Base-by-base conservation (phyloP, 2,329 filamentous ascomycete species). In the Pseudopithomyces maydicus region DNA sequence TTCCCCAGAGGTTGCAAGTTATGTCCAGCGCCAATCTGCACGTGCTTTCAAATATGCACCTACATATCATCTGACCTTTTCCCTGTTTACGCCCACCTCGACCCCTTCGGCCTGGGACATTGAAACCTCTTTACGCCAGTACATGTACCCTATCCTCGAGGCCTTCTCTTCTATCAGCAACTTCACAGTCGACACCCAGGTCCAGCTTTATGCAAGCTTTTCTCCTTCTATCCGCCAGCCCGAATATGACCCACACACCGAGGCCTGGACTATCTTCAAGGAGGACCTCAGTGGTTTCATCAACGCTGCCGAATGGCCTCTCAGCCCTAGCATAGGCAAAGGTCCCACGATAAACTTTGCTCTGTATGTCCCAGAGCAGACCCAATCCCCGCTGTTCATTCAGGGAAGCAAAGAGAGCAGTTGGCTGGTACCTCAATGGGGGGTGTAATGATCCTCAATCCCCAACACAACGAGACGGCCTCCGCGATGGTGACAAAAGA, bases 361-460 rank as follows among this genome's bases (percentile, higher is more conserved):
- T 55, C 83, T 98, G 26, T 99, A 95, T 70, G 87, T 96, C 7
- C 92, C 93, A 6, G 87, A 91, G 56, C 85, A 90, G 56, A 78
- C 78, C 6, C 82, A 87, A 58, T 83, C 82, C 2, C 88, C 87
- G 12, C 77, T 90, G 33, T 65, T 85, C 7, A 81, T 90, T 44
- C 82, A 84, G 55, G 85, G 85, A 48, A 85, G 80, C 61, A 78
- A 79, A 33, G 84, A 81, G 7, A 92, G 88, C 10, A 92, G 92
- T 36, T 98, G 94, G 94, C 84, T 97, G 62, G 90, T 99, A 43
- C 95, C 95, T 0, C 95, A 99, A 79, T 99, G 95, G 95, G 95
- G 95, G 88, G 88, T 8, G 86, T 91, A 2, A 82, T 85, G 52
- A 88, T 91, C 36, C 80, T 96, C 49, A 89, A 89, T 64, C 79